Base-by-base conservation (phyloP, 2,329 filamentous ascomycete species). In the Exophiala calicioides region DNA sequence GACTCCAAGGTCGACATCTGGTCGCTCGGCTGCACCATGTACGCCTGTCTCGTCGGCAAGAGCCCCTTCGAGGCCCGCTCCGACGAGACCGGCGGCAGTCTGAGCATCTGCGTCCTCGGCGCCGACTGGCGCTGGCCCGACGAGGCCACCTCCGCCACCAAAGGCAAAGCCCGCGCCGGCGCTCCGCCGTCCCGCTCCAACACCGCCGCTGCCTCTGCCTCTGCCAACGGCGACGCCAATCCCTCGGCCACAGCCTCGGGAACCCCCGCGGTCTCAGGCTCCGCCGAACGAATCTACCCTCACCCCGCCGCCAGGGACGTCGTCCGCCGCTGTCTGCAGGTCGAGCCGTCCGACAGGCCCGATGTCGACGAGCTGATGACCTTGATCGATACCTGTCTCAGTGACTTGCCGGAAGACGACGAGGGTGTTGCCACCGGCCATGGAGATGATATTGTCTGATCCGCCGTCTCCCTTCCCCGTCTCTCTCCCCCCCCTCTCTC, bases 1-100 rank as follows among this genome's bases (percentile, higher is more conserved):
- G 93, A 97, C 69, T 95, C 90, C 9, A 96, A 96, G 66, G 89
- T 95, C 30, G 93, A 98, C 68, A 95, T 98, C 57, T 98, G 93
- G 93, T 95, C 88, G 12, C 73, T 98, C 16, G 93, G 93, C 40
- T 97, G 93, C 74, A 97, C 93, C n/a, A 76, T 98, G 33, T 98
- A 95, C 69, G 93, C 93, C 27, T 97, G 93, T 63, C 78, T 98
- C 7, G 89, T 97, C 20, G 93, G 93, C 56, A 97, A 98, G 69
- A 94, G 88, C 10, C 93, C 93, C 2, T 98, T 98, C 61, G 93
- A 98, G 74, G 88, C 90, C 65, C 85, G 93, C 52, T 91, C 85
- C 57, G 93, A 98, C 67, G 91, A 98, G 73, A 97, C 93, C 0
- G 93, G 93, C 56, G 93, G 93, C 33, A 93, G 86, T 56, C 73